Evolutionary conservation across 2,329 filamentous ascomycete species (phyloP).

Genomic region (Aspergillus fijiensis): DNA sequence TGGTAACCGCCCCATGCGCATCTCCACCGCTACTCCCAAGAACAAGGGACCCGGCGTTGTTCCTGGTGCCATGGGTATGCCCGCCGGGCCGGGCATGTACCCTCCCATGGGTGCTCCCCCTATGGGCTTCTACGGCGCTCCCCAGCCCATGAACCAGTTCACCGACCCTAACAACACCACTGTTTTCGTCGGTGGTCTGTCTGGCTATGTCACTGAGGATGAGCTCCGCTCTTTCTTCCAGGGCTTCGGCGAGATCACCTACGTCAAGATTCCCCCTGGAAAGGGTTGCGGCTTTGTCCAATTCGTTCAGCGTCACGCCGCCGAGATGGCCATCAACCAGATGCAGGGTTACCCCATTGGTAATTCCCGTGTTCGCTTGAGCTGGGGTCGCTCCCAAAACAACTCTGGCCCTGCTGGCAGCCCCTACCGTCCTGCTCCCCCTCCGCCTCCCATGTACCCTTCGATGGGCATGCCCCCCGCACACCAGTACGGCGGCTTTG

Average conservation of each 20-base stretch:
- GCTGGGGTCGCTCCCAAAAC: conserved; percentile 98
- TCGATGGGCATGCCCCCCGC: conserved; percentile 67
- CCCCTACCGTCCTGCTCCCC: conserved; percentile 89
- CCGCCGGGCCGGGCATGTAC: conserved; percentile 63
- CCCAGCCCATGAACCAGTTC: conserved; percentile 97
- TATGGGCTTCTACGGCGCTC: conserved; percentile 63
- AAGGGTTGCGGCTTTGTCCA: conserved; percentile 99
- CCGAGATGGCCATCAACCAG: conserved; percentile 99
- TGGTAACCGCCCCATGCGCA: conserved; percentile 97
- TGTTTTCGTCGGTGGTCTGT: conserved; percentile 95
- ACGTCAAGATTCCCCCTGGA: conserved; percentile 98
- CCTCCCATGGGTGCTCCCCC: conserved; percentile 66
- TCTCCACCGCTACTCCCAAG: conserved; percentile 96
- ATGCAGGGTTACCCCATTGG: conserved; percentile 99
- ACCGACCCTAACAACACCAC: conserved; percentile 99
- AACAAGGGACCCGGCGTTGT: conserved; percentile 65
- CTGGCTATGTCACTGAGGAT: conserved; percentile 97
- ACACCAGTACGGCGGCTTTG: conserved; percentile 63
- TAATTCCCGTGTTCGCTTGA: conserved; percentile 94
- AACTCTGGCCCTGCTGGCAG: conserved; percentile 96
- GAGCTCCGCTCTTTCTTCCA: conserved; percentile 99
- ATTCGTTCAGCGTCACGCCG: conserved; percentile 97
- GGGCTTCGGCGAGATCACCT: conserved; percentile 98
- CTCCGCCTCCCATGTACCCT: conserved; percentile 69
- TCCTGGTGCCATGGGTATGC: conserved; percentile 53